Evolutionary conservation across 2,329 filamentous ascomycete genomes (phyloP), one percentile per base, ranked within the genome.

Genomic region (Aspergillus hortae): DNA sequence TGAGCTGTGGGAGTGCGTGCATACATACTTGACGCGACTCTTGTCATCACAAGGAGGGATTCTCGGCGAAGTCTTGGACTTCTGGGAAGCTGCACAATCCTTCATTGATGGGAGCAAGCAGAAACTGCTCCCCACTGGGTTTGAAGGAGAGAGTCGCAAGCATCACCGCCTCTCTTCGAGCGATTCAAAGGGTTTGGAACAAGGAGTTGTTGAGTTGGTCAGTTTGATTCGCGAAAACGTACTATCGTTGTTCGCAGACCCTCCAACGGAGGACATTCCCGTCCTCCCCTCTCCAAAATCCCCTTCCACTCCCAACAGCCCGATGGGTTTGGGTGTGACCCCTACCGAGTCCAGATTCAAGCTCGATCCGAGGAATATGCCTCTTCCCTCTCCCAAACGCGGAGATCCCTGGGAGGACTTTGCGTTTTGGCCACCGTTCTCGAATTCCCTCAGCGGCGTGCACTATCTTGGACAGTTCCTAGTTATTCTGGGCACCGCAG

Each of bases 391-490:
- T 0, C 89, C 90, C 0, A 89, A 81, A 60, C 83, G 82, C 42
- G 92, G 92, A 5, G 90, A 96, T 61, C 76, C 86, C 0, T 97
- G 91, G 90, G 94, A 97, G 66, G 88, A 92, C 74, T 84, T 94
- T 69, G 92, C 92, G 0, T 99, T 97, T 71, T 97, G 92, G 92
- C 92, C 92, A 4, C 94, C 92, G 0, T 87, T 89, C 74, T 89
- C 91, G 2, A 97, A 96, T 66, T 92, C 92, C 0, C 76, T 97
- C 21, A 95, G 91, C 53, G 92, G 89, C n/a, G 89, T 92, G 1
- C 84, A 95, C 68, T 96, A 95, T 65, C 80, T 99, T 4, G 85
- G 88, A 46, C 90, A 88, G 67, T 87, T 94, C 67, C 77, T 97
- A 19, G 79, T 85, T 0, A 77, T 96, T 3, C 84, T 99, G 4